A percentile compares a stretch with the other conserved stretches of the same genome.
phyloP scores from a whole-genome alignment of 2,329 filamentous ascomycete species.

The Chaetomium strumarium region DNA sequence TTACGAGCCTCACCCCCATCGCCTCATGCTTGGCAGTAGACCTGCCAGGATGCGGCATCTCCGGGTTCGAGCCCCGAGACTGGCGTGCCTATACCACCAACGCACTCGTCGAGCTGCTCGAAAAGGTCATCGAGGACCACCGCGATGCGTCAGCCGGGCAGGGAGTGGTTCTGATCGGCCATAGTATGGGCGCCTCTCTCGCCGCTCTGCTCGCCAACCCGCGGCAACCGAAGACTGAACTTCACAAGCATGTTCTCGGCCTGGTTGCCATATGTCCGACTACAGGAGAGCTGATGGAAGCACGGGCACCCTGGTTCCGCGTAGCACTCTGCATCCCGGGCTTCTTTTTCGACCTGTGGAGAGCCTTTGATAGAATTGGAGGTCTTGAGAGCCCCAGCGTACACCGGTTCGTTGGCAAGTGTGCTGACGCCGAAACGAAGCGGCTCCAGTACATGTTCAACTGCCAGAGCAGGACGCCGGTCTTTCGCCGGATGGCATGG shows the following conservation, averaged over 20 bases:
- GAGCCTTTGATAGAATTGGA: conserved; percentile 72
- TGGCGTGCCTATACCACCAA: conserved; percentile 78
- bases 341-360: conserved; percentile 68
- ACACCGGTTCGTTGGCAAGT: conserved; percentile 64
- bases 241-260: conserved; percentile 64
- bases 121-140: conserved; percentile 66
- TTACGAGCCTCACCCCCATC: conserved; percentile 75
- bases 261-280: conserved; percentile 77
- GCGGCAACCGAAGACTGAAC: conserved; percentile 41
- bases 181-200: conserved; percentile 84
- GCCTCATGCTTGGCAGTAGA: conserved; percentile 85
- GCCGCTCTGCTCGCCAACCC: conserved; percentile 61
- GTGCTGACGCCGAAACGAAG: conserved; percentile 60
- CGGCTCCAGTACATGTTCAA: conserved; percentile 70
- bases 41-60: conserved; percentile 82
- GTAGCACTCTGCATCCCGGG: conserved; percentile 63
- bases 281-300: conserved; percentile 54
- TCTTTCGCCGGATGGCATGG: conserved; percentile 76
- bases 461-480: conserved; percentile 71
- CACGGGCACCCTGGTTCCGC: conserved; percentile 45
- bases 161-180: conserved; percentile 72
- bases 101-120: conserved; percentile 68
- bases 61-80: conserved; percentile 61
- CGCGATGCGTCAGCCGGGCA: conserved; percentile 60
- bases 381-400: conserved; percentile 75